Evolutionary conservation across 768 basidiomycete species (phyloP), one percentile per base, ranked within the genome.

Genomic region (Mrakia blollopis): DNA sequence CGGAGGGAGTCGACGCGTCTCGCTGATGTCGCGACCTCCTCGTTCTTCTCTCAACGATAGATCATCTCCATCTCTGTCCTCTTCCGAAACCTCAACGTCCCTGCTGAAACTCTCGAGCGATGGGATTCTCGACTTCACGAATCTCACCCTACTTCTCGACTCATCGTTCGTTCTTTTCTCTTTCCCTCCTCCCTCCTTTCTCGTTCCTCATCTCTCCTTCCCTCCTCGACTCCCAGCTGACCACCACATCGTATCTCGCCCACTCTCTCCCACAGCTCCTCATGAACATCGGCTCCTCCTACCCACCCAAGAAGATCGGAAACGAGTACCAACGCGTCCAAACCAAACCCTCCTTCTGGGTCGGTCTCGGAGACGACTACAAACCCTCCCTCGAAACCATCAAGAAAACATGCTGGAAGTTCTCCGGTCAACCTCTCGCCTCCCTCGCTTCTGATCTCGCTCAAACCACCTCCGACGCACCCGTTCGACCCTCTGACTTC

Each of bases 61-160:
- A 63, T 63, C 35, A 63, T 63, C 62, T 63, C 62, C 30, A 63
- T 63, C 30, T 63, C 62, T 6, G 62, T 89, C 16, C 85, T 88
- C 57, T 84, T 89, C 76, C 83, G 79, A 14, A 85, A 90, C 16
- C 85, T 88, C 21, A 85, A 85, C 70, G 88, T 91, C 32, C 86
- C 89, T 16, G 86, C 89, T 4, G 88, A 88, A 52, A 90, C 90
- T 14, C 84, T 92, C 44, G 87, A 90, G 83, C 90, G 90, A 32
- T 92, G 91, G 91, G 91, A 92, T 80, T 85, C 87, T 21, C 87
- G 87, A 13, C 86, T 91, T 8, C 85, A 91, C 30, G 85, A 63
- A 30, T 30, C 62, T 14, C 35, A 88, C 7, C 85, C 86, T 41
- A 84, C 87, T 18, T 87, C 88, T 30, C 85, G 90, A 83, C 85